Evolutionary conservation across 75 land plant species (phyloP).

Genomic region (Selaginella moellendorffii): DNA sequence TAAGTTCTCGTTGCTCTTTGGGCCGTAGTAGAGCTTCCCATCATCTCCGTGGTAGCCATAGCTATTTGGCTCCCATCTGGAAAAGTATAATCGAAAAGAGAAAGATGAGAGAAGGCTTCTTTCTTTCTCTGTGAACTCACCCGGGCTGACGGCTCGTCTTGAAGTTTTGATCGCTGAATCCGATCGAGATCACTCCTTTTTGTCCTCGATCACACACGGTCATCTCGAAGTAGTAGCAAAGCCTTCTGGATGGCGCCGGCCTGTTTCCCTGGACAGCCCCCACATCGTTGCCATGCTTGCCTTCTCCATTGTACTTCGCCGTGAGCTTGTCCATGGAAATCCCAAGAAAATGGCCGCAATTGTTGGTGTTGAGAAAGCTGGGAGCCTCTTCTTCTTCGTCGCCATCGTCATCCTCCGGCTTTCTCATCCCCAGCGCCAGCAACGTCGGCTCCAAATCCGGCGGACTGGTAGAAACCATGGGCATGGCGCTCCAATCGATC

Average conservation of each 20-base stretch:
- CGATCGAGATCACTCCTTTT: slow-evolving; percentile 62
- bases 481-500: too few relatives aligned
- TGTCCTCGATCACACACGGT: slow-evolving; percentile 51
- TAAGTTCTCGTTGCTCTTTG: slow-evolving; percentile 57
- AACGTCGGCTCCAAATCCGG: neutral
- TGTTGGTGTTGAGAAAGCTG: slow-evolving; percentile 60
- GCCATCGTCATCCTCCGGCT: slow-evolving; percentile 9
- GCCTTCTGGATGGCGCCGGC: slow-evolving; percentile 56
- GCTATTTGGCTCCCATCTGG: slow-evolving; percentile 79
- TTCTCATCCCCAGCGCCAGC: neutral
- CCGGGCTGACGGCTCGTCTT: slow-evolving; percentile 86
- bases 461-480: too few relatives aligned
- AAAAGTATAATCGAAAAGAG: too few relatives aligned
- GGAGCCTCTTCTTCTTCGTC: slow-evolving; percentile 55
- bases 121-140: slow-evolving; percentile 18
- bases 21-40: slow-evolving; percentile 72
- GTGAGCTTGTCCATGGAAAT: slow-evolving; percentile 78
- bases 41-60: slow-evolving; percentile 99
- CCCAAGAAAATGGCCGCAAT: slow-evolving; percentile 49
- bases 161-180: slow-evolving; percentile 57
- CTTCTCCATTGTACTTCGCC: slow-evolving; percentile 41
- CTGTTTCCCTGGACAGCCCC: slow-evolving; percentile 78
- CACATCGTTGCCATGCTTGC: slow-evolving; percentile 77
- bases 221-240: slow-evolving; percentile 91
- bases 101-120: too few relatives aligned